Evolutionary conservation across 2,329 filamentous ascomycete genomes (phyloP).

Genomic region (Corinectria fuckeliana): DNA sequence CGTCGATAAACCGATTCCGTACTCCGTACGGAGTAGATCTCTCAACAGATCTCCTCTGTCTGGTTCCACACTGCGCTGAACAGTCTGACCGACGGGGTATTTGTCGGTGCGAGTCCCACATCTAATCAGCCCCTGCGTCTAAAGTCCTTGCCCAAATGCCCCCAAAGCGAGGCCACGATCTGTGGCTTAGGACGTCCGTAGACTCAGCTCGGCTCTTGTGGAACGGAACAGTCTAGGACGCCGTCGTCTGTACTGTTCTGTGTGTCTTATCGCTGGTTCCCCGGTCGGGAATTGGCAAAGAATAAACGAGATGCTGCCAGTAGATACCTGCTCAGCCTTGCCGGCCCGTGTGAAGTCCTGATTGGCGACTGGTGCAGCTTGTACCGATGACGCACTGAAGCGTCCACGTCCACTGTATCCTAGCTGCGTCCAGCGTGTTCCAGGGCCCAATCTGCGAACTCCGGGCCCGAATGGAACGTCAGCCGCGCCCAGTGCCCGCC

Average conservation of each 20-base stretch:
- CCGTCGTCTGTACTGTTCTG: neutral
- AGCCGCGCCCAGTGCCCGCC: slow-evolving; percentile 31
- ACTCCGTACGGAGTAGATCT: too few relatives aligned
- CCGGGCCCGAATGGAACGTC: slow-evolving; percentile 30
- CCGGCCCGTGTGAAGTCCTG: neutral
- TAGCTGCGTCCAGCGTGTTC: slow-evolving; percentile 6
- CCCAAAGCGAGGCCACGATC: neutral
- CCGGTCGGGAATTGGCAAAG: neutral
- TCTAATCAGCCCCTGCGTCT: slow-evolving; percentile 39
- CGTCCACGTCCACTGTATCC: neutral
- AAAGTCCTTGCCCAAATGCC: slow-evolving; percentile 19
- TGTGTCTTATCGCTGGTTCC: neutral
- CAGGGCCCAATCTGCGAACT: slow-evolving; percentile 8
- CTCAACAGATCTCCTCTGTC: slow-evolving; percentile 30
- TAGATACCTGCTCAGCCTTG: neutral
- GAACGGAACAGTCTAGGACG: neutral
- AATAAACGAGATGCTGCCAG: neutral
- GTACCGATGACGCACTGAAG: neutral
- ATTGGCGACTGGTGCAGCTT: neutral
- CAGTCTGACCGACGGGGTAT: slow-evolving; percentile 23
- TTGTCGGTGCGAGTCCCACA: slow-evolving; percentile 31
- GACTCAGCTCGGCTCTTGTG: neutral
- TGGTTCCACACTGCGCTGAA: slow-evolving; percentile 18
- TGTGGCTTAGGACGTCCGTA: neutral
- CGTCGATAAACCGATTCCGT: neutral